phyloP scores from a whole-genome alignment of 1,284 basidiomycete species.

The Leccinum pseudoinsigne region DNA sequence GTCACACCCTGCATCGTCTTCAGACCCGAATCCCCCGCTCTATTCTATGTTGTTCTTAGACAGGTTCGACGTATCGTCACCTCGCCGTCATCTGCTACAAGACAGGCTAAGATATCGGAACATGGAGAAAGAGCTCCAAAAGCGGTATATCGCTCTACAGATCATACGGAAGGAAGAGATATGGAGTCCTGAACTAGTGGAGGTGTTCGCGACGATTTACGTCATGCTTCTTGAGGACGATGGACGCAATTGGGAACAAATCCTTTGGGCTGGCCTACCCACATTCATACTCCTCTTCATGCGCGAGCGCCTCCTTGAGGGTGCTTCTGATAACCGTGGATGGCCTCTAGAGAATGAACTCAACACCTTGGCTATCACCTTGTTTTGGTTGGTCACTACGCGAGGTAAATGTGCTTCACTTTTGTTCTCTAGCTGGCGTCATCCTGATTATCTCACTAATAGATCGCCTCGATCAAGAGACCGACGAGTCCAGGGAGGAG shows the following conservation, averaged over 20 bases:
- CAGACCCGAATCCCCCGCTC: conserved; percentile 31
- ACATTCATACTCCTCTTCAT: conserved; percentile 43
- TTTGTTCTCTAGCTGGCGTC: background rate
- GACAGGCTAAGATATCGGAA: conserved; percentile 21
- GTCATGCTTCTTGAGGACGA: conserved; percentile 61
- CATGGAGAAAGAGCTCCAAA: conserved; percentile 40
- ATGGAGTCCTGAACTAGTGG: conserved; percentile 37
- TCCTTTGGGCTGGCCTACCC: conserved; percentile 46
- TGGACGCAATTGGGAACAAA: conserved; percentile 53
- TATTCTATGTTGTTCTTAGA: conserved; percentile 40
- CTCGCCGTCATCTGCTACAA: conserved; percentile 35
- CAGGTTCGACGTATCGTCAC: conserved; percentile 43
- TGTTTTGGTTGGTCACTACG: conserved; percentile 49
- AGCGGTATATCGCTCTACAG: conserved; percentile 43
- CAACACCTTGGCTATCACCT: conserved; percentile 45
- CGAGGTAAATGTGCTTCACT: conserved; percentile 13
- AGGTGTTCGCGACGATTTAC: conserved; percentile 57
- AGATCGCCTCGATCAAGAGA: conserved; percentile 41
- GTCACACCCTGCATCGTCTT: conserved; percentile 31
- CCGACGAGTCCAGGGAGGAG: conserved; percentile 32
- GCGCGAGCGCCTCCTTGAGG: conserved; percentile 38
- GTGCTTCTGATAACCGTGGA: conserved; percentile 37
- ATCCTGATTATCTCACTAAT: conserved; percentile 6
- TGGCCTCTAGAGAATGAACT: conserved; percentile 50
- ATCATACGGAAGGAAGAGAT: conserved; percentile 39